Base-by-base conservation (phyloP, 1,284 basidiomycete genomes). In the Abortiporus biennis region DNA sequence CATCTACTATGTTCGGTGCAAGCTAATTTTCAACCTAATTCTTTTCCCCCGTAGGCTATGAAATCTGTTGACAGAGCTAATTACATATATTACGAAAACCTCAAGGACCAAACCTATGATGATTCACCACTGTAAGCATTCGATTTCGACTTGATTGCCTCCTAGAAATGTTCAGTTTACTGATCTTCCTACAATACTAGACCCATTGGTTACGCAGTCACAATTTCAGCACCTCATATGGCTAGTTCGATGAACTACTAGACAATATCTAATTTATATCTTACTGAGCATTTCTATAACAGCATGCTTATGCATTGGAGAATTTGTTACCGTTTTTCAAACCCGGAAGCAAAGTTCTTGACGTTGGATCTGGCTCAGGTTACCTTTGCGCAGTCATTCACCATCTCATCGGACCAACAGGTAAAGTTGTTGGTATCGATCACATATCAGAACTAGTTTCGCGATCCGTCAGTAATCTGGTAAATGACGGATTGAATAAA, bases 211-310 rank as follows among this genome's bases (percentile, higher is more conserved):
- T 72, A 84, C 51, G 81, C 78, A 11, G 92, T 90, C 16, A 95
- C 92, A 0, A 93, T 94, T 47, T 87, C 84, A 36, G 92, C 92
- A 0, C 92, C 92, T 2, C 92, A 94, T 59, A 94, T 92, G 89
- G 85, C 84, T 30, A 33, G 58, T 44, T 27, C 16, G 30, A 29
- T n/a, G 8, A n/a, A 29, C 9, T 29, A 9, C n/a, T 8, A 29
- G n/a, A n/a, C n/a, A n/a, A 29, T 9, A 9, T 29, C 9, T 9
- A 29, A 8, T 9, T 29, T 8, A 9, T 8, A 29, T 8, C 27
- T 29, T n/a, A 29, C 27, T 8, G 8, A 6, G 2, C 8, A 11
- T 16, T 21, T 6, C 39, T 6, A 12, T 31, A 19, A 6, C 44
- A 89, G 86, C 92, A 95, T 50, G 92, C 89, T 0, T 80, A 91